phyloP scores from a whole-genome alignment of 345 rosid genomes.

The Zanthoxylum bungeanum region DNA sequence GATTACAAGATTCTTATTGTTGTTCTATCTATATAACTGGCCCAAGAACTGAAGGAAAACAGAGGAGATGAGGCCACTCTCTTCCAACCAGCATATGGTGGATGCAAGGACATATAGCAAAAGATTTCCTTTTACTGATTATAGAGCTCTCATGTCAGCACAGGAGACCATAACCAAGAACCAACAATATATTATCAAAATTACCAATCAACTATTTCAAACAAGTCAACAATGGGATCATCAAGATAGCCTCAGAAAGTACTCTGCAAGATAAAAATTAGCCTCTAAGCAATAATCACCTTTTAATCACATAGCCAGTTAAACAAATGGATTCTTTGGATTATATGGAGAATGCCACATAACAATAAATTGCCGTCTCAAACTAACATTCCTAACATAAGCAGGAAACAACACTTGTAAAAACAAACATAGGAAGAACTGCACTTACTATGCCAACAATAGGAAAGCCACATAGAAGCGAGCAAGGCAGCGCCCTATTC shows the following conservation, averaged over 20 bases:
- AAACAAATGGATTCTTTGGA: background rate
- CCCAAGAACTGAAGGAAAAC: too few relatives aligned
- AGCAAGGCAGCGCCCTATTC: too few relatives aligned
- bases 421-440: background rate
- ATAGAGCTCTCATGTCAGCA: background rate
- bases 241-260: too few relatives aligned
- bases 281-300: too few relatives aligned
- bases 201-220: background rate
- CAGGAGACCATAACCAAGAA: background rate
- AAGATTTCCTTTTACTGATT: background rate
- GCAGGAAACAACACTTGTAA: background rate
- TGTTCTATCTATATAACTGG: background rate
- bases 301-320: too few relatives aligned
- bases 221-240: too few relatives aligned
- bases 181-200: background rate
- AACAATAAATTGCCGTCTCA: background rate
- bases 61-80: background rate
- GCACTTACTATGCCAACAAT: background rate
- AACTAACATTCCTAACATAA: background rate
- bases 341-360: conserved; percentile 6
- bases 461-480: too few relatives aligned
- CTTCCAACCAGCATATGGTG: background rate
- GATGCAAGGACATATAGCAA: background rate
- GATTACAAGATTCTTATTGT: background rate
- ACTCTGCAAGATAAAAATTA: too few relatives aligned